Percentiles rank a stretch among this genome's conserved stretches.
Conservation (phyloP, 2,329 filamentous ascomycete species). For the Pseudopithomyces chartarum region DNA sequence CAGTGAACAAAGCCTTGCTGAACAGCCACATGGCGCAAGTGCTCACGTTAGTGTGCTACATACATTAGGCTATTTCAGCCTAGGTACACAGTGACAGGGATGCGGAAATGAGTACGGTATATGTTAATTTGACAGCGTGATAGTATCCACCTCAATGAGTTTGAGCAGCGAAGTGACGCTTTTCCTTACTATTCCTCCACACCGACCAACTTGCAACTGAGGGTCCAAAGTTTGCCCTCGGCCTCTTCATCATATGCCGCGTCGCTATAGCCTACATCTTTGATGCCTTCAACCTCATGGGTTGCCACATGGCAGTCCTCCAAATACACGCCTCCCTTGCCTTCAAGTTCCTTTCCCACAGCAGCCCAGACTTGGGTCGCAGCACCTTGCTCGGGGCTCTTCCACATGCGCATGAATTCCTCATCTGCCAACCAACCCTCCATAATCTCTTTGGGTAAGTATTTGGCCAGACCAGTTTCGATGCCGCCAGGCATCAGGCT, state of each 20-base stretch:
- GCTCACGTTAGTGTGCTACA: neutral
- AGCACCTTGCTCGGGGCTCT: constrained; percentile 40
- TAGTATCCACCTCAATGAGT: neutral
- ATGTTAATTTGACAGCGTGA: neutral
- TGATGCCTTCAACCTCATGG: constrained; percentile 10
- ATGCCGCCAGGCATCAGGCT: constrained; percentile 53
- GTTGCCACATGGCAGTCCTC: constrained; percentile 25
- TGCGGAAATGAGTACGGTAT: neutral
- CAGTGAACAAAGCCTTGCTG: too few relatives aligned
- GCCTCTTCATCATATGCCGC: constrained; percentile 28
- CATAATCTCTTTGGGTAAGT: neutral
- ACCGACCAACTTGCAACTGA: constrained; percentile 10
- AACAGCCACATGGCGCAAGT: too few relatives aligned
- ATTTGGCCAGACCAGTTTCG: constrained; percentile 7
- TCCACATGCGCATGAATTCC: constrained; percentile 18
- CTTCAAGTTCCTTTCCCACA: constrained; percentile 34
- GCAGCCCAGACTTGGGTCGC: constrained; percentile 44
- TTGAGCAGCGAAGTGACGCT: neutral
- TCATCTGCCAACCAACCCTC: neutral
- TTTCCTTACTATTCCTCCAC: constrained; percentile 1
- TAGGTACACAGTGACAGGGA: neutral
- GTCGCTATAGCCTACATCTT: constrained; percentile 16
- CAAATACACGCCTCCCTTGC: constrained; percentile 37
- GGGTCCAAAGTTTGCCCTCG: constrained; percentile 37
- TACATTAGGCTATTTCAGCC: too few relatives aligned